Evolutionary conservation across 2,329 filamentous ascomycete genomes (phyloP).

Genomic region (Incumbomyces lentus): DNA sequence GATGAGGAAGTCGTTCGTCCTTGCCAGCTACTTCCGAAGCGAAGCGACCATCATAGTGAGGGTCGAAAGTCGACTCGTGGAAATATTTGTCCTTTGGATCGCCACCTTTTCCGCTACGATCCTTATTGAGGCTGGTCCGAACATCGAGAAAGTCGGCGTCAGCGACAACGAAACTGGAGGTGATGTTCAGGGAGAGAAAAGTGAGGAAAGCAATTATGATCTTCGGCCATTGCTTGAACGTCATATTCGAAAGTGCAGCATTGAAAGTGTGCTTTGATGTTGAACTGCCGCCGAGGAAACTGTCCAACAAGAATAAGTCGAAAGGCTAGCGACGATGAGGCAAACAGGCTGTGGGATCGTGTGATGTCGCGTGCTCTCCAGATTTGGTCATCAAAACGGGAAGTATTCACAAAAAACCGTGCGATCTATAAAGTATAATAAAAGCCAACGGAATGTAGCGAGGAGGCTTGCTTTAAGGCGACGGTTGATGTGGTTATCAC

Average conservation of each 20-base stretch:
- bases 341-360: too few species aligned
- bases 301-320: neutral
- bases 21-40: constrained; percentile 36
- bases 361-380: too few species aligned
- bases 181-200: neutral
- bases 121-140: constrained; percentile 29
- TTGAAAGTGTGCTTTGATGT: too few species aligned
- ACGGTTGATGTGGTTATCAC: too few species aligned
- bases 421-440: too few species aligned
- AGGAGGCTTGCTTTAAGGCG: too few species aligned
- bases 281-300: too few species aligned
- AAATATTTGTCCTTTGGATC: constrained; percentile 42
- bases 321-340: neutral
- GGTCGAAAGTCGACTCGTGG: constrained; percentile 27
- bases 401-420: too few species aligned
- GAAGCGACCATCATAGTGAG: constrained; percentile 45
- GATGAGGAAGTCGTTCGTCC: constrained; percentile 37
- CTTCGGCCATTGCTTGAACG: neutral
- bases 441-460: too few species aligned
- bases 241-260: neutral
- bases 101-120: constrained; percentile 30
- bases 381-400: too few species aligned
- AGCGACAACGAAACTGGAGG: constrained; percentile 15
- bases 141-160: constrained; percentile 37
- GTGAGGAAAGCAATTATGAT: neutral